A percentile compares a stretch with the other conserved stretches of the same genome.
phyloP scores from a whole-genome alignment of 441 rosid species.

The Geranium incanum region DNA sequence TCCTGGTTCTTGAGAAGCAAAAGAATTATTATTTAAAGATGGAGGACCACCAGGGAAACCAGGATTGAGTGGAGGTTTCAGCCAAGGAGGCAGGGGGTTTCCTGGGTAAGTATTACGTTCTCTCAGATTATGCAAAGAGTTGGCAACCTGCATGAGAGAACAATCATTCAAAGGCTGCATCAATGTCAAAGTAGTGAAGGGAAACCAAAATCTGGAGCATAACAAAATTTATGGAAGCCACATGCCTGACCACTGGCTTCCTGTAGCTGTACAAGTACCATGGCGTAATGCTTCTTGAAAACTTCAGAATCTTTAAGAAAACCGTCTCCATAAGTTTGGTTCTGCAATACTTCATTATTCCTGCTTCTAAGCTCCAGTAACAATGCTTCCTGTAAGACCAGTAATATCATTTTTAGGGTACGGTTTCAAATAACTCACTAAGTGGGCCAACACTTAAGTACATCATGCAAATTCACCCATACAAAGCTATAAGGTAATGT shows the following conservation, averaged over 20 bases:
- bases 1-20: conserved; percentile 51
- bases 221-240: conserved; percentile 30
- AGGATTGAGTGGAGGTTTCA: conserved; percentile 31
- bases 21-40: conserved; percentile 26
- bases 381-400: conserved; percentile 43
- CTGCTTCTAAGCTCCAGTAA: conserved; percentile 46
- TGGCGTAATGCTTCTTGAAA: conserved; percentile 61
- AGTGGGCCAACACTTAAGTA: not conserved
- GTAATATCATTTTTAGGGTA: conserved; percentile 4
- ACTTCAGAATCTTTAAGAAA: conserved; percentile 49
- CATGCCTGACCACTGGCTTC: conserved; percentile 63
- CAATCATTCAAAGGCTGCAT: conserved; percentile 17
- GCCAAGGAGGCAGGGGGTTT: conserved; percentile 35
- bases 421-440: not conserved
- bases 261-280: conserved; percentile 55
- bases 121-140: conserved; percentile 36
- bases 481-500: not conserved
- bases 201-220: conserved; percentile 13
- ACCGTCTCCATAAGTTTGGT: conserved; percentile 36
- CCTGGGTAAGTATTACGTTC: conserved; percentile 32
- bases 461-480: not conserved
- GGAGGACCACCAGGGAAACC: conserved; percentile 25
- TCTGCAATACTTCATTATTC: conserved; percentile 45
- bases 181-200: not conserved
- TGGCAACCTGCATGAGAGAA: conserved; percentile 42